These are phyloP conservation scores for Acrodontium crateriforme DNA, from an alignment of 2,329 filamentous ascomycete species.

Conservation along the genomic window DNA sequence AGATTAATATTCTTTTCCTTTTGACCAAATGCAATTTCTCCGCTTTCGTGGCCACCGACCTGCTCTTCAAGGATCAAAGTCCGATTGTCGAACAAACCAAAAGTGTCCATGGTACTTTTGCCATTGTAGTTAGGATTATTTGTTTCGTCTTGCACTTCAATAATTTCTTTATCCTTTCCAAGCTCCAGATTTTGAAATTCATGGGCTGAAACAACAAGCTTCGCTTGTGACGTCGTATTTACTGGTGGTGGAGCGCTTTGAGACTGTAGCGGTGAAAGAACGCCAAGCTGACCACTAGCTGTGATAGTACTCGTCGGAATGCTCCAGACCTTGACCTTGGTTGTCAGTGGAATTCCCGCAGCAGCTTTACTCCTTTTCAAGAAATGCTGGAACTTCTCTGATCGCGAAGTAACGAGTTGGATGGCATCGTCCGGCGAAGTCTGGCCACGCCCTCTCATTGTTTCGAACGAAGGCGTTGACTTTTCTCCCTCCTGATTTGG, in stretches of 20 bases:
- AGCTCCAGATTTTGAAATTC: conserved; percentile 49
- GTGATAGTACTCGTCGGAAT: conserved; percentile 25
- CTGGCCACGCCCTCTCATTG: conserved; percentile 12
- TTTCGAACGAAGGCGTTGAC: conserved; percentile 5
- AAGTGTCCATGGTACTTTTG: conserved; percentile 47
- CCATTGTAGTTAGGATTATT: conserved; percentile 67
- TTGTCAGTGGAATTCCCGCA: conserved; percentile 51
- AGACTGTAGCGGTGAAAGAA: conserved; percentile 32
- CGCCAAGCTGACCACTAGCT: conserved; percentile 18
- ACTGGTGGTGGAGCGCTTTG: conserved; percentile 32
- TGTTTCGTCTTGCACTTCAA: conserved; percentile 55
- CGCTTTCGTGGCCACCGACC: conserved; percentile 38
- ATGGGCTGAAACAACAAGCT: conserved; percentile 47
- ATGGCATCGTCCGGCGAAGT: conserved; percentile 39
- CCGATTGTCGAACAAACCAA: conserved; percentile 57
- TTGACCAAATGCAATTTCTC: conserved; percentile 42
- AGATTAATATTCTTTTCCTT: conserved; percentile 24
- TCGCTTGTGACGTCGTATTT: conserved; percentile 30
- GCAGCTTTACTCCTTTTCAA: conserved; percentile 58
- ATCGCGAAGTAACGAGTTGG: conserved; percentile 56
- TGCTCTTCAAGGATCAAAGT: conserved; percentile 76
- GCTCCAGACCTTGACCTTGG: conserved; percentile 67
- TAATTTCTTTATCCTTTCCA: conserved; percentile 51
- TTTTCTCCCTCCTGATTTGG: conserved; percentile 30
- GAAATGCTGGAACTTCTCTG: conserved; percentile 59